These are phyloP conservation scores for Dryas octopetala DNA, from an alignment of 306 rosid genomes.

Conservation along the genomic window DNA sequence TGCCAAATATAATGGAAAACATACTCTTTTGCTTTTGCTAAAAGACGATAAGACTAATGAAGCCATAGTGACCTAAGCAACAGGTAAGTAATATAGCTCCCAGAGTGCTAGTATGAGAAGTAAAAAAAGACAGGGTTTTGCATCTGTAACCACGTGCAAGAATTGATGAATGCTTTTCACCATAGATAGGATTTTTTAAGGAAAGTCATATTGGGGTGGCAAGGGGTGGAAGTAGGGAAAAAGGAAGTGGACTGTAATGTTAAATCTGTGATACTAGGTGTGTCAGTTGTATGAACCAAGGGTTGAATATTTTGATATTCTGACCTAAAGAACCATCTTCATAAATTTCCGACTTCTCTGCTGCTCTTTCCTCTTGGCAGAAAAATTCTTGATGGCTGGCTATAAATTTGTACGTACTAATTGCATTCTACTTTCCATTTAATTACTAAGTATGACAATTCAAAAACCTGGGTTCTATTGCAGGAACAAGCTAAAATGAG, in stretches of 20 bases:
- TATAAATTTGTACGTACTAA: not conserved
- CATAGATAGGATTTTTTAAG: not conserved
- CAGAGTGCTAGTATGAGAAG: not conserved
- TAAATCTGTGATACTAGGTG: not conserved
- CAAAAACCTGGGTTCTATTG: slow-evolving; percentile 19
- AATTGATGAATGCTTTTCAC: not conserved
- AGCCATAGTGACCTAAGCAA: not conserved
- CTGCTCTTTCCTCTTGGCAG: not conserved
- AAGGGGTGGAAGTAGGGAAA: not conserved
- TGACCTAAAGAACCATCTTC: not conserved
- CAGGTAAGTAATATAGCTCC: not conserved
- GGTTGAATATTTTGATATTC: not conserved
- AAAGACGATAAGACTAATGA: not conserved
- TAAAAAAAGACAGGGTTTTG: not conserved
- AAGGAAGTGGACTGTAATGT: not conserved
- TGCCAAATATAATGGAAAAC: not conserved
- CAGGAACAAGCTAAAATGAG: slow-evolving; percentile 74
- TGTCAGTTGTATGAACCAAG: not conserved
- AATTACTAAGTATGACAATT: slow-evolving; percentile 14
- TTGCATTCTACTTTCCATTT: slow-evolving; percentile 4
- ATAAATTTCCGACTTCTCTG: not conserved
- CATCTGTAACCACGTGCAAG: not conserved
- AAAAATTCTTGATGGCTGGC: not conserved
- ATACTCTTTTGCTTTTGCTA: not conserved
- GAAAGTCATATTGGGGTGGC: not conserved